Evolutionary conservation across 2,329 filamentous ascomycete species (phyloP).

Genomic region (Ascochyta viciae-villosae): DNA sequence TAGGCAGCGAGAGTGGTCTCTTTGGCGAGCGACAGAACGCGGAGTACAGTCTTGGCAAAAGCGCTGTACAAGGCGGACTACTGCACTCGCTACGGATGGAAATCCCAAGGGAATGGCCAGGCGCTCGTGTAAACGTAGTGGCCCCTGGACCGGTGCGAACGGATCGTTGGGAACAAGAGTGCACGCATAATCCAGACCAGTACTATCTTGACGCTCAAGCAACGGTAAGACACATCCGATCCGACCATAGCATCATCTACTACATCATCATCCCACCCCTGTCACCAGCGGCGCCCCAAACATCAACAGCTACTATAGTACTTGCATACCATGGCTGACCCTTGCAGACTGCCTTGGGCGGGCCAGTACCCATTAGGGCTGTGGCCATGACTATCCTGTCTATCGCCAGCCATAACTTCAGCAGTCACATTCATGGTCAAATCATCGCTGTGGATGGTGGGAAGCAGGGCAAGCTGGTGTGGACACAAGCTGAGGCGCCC

Average conservation of each 20-base stretch:
- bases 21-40: slow-evolving; percentile 54
- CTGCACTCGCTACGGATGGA: slow-evolving; percentile 53
- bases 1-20: slow-evolving; percentile 55
- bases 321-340: slow-evolving; percentile 2
- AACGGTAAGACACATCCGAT: slow-evolving; percentile 38
- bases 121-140: slow-evolving; percentile 56
- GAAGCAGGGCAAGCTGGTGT: slow-evolving; percentile 54
- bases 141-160: slow-evolving; percentile 58
- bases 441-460: slow-evolving; percentile 56
- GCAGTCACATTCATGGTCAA: slow-evolving; percentile 55
- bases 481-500: slow-evolving; percentile 44
- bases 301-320: background rate
- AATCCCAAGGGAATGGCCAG: slow-evolving; percentile 46
- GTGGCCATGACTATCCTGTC: slow-evolving; percentile 56
- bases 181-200: slow-evolving; percentile 48
- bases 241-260: background rate
- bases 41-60: slow-evolving; percentile 56
- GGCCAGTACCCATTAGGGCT: slow-evolving; percentile 48
- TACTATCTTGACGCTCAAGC: slow-evolving; percentile 54
- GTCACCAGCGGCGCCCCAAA: background rate
- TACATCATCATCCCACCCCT: too few species aligned
- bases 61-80: slow-evolving; percentile 55
- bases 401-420: slow-evolving; percentile 56
- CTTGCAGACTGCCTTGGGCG: slow-evolving; percentile 45
- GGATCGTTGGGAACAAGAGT: slow-evolving; percentile 52